Base-by-base conservation (phyloP, 257 asterid species). In the Capsicum baccatum region DNA sequence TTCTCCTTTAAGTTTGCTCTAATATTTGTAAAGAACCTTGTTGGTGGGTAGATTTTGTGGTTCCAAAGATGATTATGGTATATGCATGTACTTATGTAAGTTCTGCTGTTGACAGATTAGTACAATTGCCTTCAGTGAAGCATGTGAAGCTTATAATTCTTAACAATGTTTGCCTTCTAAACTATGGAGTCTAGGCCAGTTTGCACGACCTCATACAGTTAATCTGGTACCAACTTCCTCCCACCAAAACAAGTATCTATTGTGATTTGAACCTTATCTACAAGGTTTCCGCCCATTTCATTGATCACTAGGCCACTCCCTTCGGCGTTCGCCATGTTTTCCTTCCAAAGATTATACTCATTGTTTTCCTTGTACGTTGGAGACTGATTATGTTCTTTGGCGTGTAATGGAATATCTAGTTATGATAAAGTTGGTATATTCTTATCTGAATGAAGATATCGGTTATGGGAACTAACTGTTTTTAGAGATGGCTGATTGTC, bases 261-360 rank as follows among this genome's bases (percentile, higher is more conserved):
- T 7, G 7, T 8, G 21, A 42, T 68, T 68, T 68, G 76, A 68
- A 68, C 19, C 12, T 15, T 14, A 14, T 37, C 52, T 68, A 13
- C 12, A 37, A 37, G 21, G 69, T 63, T 63, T 26, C 13, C 19
- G 37, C 76, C 21, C 52, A 15, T 6, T 37, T 37, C 76, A 37
- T 68, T 68, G 21, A 68, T 7, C 13, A 37, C 2, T 8, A 15
- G 21, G 52, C 13, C 76, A 15, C 56, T 8, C 79, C 0, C 15
- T 70, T 70, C 8, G 6, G 13, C 4, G 15, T 69, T 69, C 14
- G 0, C 6, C 11, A 11, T 47, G 44, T 74, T 74, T 50, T 11
- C 47, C 39, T 74, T 50, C 50, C 47, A 12, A 74, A 74, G 81
- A 13, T 48, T 74, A 6, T 74, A 70, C 44, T 74, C 47, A 74